Evolutionary conservation across 805 yeast genomes (phyloP), one percentile per base, ranked within the genome.

Genomic region (Cyberlindnera petersonii): DNA sequence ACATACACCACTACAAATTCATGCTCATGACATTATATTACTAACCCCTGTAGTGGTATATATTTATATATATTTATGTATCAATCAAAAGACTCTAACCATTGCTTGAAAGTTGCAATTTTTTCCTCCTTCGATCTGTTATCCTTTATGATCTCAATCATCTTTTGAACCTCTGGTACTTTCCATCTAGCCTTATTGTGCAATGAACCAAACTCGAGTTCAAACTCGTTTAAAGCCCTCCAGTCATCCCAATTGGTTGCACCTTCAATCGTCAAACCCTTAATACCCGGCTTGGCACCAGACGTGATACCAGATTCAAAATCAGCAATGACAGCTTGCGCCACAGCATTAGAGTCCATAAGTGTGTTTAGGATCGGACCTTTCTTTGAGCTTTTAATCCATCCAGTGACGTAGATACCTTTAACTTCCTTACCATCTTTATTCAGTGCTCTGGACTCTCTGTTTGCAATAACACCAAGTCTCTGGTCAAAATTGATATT

Each of bases 311-410:
- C 64, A 24, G 58, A 56, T n/a, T 61, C 43, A 18, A 72, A 61
- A 50, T 87, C 95, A 26, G 70, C 65, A 14, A 78, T 53, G 0
- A 93, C 68, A 10, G 69, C 63, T 20, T 78, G 86, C 0, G 87
- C 91, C 0, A 91, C 80, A 8, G 77, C 73, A 46, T 81, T 81
- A 1, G 96, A 77, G 43, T 84, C 88, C 72, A 82, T 74, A 82
- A 91, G 85, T 0, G 98, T 87, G 11, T 86, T 72, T 14, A 95
- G 94, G 48, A 93, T 93, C 4, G 87, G 94, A 1, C 98, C 98
- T 21, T 74, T 73, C 7, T 95, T 84, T 1, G 95, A 95, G 36
- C 75, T 79, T 40, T 83, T 77, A 33, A 88, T 80, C 98, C 98
- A 93, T 0, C 98, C 98, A 8, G 88, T 68, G 3, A 85, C 79